Conservation (phyloP, 73 alveolate genomes). For the Paramecium primaurelia region DNA sequence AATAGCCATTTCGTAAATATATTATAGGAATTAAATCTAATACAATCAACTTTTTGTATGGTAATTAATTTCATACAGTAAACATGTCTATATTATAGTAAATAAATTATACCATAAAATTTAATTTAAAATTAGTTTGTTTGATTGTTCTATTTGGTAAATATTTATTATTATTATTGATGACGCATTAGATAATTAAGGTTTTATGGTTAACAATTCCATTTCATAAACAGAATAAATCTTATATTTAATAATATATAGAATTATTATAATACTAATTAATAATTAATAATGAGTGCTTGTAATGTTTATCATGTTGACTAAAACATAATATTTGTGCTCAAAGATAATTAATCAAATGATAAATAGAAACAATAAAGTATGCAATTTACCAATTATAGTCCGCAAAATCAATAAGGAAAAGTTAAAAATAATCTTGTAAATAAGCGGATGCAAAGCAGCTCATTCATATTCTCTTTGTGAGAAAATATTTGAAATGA, state of each 20-base stretch:
- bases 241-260: not conserved
- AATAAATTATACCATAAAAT: too few species aligned
- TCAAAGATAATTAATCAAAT: not conserved
- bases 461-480: slow-evolving; percentile 4
- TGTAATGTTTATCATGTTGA: slow-evolving; percentile 6
- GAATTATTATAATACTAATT: not conserved
- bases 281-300: not conserved
- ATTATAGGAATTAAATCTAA: not conserved
- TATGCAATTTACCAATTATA: not conserved
- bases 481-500: slow-evolving; percentile 18
- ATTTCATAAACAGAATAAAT: not conserved
- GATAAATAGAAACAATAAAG: not conserved
- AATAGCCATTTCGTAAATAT: not conserved
- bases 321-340: slow-evolving; percentile 6
- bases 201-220: not conserved
- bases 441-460: slow-evolving; percentile 44
- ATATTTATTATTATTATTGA: too few species aligned
- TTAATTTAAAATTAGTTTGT: too few species aligned
- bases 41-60: not conserved
- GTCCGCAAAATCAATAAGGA: slow-evolving; percentile 35
- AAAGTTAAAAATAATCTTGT: slow-evolving; percentile 26
- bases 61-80: not conserved
- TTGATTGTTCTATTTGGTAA: too few species aligned
- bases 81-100: not conserved
- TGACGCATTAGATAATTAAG: not conserved